These are phyloP conservation scores for Huiozyma sinensis DNA, from an alignment of 805 yeast species.

Conservation along the genomic window DNA sequence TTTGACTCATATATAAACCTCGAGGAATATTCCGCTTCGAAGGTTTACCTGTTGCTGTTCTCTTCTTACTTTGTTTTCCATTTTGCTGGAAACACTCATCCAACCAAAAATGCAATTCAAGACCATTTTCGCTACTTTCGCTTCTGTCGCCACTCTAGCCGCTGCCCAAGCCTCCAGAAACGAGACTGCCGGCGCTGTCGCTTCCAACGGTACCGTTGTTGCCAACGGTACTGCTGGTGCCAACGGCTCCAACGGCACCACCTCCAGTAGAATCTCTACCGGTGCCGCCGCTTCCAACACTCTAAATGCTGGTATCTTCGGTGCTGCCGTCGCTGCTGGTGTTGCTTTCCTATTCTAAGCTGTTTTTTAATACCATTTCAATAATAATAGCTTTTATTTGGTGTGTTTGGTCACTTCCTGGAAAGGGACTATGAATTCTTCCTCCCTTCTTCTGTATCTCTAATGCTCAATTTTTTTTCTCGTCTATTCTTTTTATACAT, in stretches of 20 bases:
- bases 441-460: background rate
- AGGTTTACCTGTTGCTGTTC: background rate
- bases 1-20: no score
- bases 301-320: constrained; percentile 63
- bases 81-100: constrained; percentile 1
- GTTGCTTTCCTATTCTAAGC: constrained; percentile 41
- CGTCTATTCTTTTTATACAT: no score
- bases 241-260: constrained; percentile 2
- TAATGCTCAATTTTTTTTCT: background rate
- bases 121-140: constrained; percentile 53
- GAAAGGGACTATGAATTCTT: no score
- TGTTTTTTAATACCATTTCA: background rate
- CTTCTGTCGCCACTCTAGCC: constrained; percentile 58
- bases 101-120: constrained; percentile 54
- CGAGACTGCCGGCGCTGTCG: constrained; percentile 36
- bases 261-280: constrained; percentile 26
- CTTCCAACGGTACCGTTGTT: constrained; percentile 30
- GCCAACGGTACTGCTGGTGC: constrained; percentile 21
- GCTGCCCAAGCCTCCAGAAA: constrained; percentile 24
- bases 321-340: constrained; percentile 83
- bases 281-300: constrained; percentile 45
- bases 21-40: background rate
- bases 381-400: background rate
- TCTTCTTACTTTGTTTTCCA: background rate
- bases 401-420: no score